Conservation (phyloP, 1,139 yeast species). For the Kurtzmaniella quercitrusa region DNA sequence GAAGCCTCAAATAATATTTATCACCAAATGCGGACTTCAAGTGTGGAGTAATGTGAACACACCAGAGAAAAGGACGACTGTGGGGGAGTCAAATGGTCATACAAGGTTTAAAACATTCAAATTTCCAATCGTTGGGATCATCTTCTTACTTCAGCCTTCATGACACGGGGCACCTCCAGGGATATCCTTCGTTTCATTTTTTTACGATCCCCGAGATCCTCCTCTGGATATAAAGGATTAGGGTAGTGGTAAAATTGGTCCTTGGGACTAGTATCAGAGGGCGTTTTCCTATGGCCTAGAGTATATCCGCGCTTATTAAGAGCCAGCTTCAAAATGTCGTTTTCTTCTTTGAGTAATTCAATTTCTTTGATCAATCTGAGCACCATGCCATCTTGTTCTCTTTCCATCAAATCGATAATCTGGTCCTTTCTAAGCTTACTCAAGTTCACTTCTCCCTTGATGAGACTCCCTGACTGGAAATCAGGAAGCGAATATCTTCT, state of each 20-base stretch:
- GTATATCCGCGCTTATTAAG: constrained; percentile 5
- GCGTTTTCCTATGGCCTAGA: constrained; percentile 7
- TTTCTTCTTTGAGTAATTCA: constrained; percentile 47
- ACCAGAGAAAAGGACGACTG: not conserved
- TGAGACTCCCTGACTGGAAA: not conserved
- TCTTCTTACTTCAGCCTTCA: not conserved
- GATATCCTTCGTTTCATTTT: constrained; percentile 6
- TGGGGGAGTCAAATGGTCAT: no score
- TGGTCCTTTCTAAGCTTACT: constrained; percentile 29
- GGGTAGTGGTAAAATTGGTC: not conserved
- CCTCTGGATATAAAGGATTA: not conserved
- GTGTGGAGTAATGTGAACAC: not conserved
- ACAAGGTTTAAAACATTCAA: not conserved
- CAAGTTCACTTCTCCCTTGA: constrained; percentile 4
- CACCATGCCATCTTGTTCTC: constrained; percentile 67
- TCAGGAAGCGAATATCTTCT: constrained; percentile 7
- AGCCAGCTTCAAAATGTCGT: constrained; percentile 24
- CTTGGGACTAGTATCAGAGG: constrained; percentile 9
- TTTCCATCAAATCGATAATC: constrained; percentile 59
- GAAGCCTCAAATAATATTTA: not conserved
- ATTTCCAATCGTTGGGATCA: not conserved
- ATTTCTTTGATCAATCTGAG: constrained; percentile 56
- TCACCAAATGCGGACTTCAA: not conserved
- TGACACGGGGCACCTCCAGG: constrained; percentile 1
- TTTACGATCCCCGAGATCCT: constrained; percentile 2